These are phyloP conservation scores for Pestalotiopsis sp. DNA, from an alignment of 2,329 filamentous ascomycete genomes.

Conservation along the genomic window DNA sequence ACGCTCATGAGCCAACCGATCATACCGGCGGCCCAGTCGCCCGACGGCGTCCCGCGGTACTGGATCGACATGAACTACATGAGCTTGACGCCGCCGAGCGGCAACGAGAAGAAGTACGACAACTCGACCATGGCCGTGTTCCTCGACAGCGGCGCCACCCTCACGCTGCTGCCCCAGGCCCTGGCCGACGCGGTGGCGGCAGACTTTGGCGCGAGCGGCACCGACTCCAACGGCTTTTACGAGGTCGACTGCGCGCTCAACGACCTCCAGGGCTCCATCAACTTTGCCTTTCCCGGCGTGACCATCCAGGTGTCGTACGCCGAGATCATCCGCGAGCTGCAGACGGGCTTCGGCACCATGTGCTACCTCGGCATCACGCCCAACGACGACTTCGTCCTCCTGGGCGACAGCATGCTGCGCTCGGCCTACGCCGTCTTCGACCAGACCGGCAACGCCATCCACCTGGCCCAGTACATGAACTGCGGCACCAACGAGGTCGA, in stretches of 20 bases:
- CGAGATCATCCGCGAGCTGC: constrained; percentile 48
- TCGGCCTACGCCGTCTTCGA: constrained; percentile 59
- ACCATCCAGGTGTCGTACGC: constrained; percentile 52
- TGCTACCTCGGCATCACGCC: constrained; percentile 55
- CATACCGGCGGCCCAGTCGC: constrained; percentile 54
- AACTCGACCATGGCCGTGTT: constrained; percentile 57
- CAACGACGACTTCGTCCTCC: constrained; percentile 50
- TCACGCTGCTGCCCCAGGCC: constrained; percentile 65
- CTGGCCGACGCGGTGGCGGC: constrained; percentile 53
- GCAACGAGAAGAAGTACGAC: constrained; percentile 35
- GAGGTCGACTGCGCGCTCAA: constrained; percentile 47
- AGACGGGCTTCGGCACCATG: constrained; percentile 26
- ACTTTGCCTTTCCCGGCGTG: constrained; percentile 52
- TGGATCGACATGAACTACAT: constrained; percentile 53
- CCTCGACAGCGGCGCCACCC: constrained; percentile 71
- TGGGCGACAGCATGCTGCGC: constrained; percentile 62
- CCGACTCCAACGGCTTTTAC: constrained; percentile 47
- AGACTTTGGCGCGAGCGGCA: constrained; percentile 47
- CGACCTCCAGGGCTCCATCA: constrained; percentile 42
- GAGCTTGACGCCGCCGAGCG: constrained; percentile 41
- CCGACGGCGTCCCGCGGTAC: constrained; percentile 56
- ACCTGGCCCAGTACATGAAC: constrained; percentile 54
- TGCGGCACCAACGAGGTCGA: constrained; percentile 50
- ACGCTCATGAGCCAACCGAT: constrained; percentile 64
- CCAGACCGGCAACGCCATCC: constrained; percentile 49